These are phyloP conservation scores for Leptographium radiaticola DNA, from an alignment of 2,329 filamentous ascomycete species.

Conservation along the genomic window DNA sequence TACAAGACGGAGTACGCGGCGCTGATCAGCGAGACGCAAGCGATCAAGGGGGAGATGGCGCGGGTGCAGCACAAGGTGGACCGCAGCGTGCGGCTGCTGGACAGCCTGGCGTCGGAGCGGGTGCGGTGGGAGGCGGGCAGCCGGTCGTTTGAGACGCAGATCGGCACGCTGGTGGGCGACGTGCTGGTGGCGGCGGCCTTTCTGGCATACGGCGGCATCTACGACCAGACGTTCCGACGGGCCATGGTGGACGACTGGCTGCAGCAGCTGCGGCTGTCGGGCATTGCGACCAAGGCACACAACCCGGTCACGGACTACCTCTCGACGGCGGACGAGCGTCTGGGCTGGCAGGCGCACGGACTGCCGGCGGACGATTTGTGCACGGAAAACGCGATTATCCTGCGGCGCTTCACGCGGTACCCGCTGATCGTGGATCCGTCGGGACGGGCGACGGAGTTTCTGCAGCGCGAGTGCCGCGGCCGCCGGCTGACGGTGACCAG, in stretches of 20 bases:
- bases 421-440: slow-evolving; percentile 97
- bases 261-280: slow-evolving; percentile 84
- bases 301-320: slow-evolving; percentile 95
- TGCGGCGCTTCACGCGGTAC: slow-evolving; percentile 96
- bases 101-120: slow-evolving; percentile 89
- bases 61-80: slow-evolving; percentile 97
- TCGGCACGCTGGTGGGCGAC: slow-evolving; percentile 89
- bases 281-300: slow-evolving; percentile 81
- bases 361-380: slow-evolving; percentile 93
- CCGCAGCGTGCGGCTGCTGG: slow-evolving; percentile 82
- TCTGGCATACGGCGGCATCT: slow-evolving; percentile 90
- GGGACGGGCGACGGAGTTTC: slow-evolving; percentile 83
- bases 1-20: slow-evolving; percentile 96
- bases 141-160: slow-evolving; percentile 96
- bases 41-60: slow-evolving; percentile 94
- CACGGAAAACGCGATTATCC: slow-evolving; percentile 94
- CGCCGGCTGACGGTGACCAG: slow-evolving; percentile 91
- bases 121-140: slow-evolving; percentile 92
- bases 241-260: slow-evolving; percentile 97
- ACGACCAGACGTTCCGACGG: slow-evolving; percentile 96
- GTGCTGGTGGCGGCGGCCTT: slow-evolving; percentile 94
- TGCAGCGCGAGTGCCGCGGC: slow-evolving; percentile 89
- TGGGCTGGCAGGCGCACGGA: slow-evolving; percentile 89
- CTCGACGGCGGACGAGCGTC: slow-evolving; percentile 87
- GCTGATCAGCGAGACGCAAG: slow-evolving; percentile 91